Evolutionary conservation across 2,329 filamentous ascomycete species (phyloP).

Genomic region (Myriosclerotinia scirpicola): DNA sequence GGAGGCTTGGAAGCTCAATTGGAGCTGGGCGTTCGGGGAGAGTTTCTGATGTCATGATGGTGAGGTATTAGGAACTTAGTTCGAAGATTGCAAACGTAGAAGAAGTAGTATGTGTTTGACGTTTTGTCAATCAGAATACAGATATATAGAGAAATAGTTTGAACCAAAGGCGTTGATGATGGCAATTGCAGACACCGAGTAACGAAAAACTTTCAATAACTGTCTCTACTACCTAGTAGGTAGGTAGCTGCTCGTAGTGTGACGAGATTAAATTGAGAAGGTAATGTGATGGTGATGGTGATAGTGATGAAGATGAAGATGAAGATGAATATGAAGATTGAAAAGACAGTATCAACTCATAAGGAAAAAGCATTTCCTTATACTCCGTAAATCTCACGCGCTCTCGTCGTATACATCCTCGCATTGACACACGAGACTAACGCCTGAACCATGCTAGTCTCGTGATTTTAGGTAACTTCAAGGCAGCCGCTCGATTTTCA

Average conservation of each 20-base stretch:
- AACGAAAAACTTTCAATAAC: neutral
- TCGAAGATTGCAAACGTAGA: neutral
- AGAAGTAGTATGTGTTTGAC: neutral
- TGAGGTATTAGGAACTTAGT: neutral
- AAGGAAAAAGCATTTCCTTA: neutral
- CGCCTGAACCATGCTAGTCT: neutral
- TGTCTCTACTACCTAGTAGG: no score
- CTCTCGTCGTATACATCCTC: neutral
- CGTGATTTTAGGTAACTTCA: conserved; percentile 17
- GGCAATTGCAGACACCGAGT: neutral
- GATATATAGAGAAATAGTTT: neutral
- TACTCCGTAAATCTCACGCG: neutral
- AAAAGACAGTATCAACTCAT: neutral
- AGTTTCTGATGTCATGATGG: conserved; percentile 8
- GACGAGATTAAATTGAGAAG: no score
- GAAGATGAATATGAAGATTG: neutral
- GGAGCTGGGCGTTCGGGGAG: conserved; percentile 14
- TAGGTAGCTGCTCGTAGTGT: no score
- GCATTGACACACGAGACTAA: neutral
- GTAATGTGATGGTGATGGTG: no score
- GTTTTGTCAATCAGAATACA: neutral
- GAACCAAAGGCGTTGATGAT: neutral
- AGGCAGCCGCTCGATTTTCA: conserved; percentile 10
- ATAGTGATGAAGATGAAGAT: neutral
- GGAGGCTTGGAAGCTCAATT: conserved; percentile 35